phyloP scores from a whole-genome alignment of 2,329 filamentous ascomycete genomes.

The Fusarium sp. region DNA sequence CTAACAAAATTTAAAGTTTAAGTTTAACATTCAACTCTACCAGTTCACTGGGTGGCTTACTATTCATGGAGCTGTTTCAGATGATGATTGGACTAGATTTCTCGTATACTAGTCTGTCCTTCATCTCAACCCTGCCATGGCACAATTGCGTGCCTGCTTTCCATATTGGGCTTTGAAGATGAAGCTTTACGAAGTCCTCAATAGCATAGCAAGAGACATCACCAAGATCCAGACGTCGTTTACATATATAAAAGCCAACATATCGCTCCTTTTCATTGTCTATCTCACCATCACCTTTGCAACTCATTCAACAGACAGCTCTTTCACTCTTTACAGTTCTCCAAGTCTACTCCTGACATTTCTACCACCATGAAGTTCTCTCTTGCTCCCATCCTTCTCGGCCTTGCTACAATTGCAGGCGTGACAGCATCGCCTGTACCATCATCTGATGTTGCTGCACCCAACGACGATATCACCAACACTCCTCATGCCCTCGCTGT shows the following conservation, averaged over 20 bases:
- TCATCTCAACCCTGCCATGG: background rate
- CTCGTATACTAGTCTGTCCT: background rate
- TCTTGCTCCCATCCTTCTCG: background rate
- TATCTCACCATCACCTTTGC: background rate
- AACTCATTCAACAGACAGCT: background rate
- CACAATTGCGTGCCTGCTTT: background rate
- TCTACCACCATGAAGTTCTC: background rate
- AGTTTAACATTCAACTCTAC: background rate
- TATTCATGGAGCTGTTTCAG: background rate
- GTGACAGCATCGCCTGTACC: background rate
- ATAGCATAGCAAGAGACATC: background rate
- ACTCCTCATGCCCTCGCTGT: background rate
- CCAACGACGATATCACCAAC: background rate
- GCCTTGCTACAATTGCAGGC: background rate
- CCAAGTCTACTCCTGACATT: too few species aligned
- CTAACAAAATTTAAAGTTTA: background rate
- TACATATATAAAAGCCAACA: background rate
- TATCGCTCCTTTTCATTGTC: background rate
- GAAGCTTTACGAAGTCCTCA: background rate
- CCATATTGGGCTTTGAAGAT: fast-evolving
- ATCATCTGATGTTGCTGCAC: background rate
- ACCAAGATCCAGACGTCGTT: background rate
- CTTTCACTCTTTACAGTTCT: background rate
- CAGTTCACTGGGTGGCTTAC: background rate
- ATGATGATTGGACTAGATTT: background rate